Base-by-base conservation (phyloP, 1,284 basidiomycete genomes). In the Schizophyllum amplum region DNA sequence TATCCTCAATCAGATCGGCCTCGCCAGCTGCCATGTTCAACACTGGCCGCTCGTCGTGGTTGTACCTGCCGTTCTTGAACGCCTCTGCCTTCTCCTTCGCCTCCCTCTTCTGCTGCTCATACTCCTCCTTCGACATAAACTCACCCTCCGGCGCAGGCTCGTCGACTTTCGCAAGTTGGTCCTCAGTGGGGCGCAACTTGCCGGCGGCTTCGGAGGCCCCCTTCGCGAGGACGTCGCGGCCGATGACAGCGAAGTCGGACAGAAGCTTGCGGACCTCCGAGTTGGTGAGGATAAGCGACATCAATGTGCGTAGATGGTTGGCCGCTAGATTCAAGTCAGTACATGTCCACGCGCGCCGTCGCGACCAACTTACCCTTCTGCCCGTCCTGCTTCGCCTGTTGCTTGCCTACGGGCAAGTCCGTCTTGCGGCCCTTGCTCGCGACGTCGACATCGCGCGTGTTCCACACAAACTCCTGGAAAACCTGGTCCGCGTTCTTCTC, bases 401-500 rank as follows among this genome's bases (percentile, higher is more conserved):
- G 75, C 25, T 82, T 79, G 1, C 65, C 60, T 2, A 64, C 63
- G 11, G 67, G 68, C 6, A 63, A 60, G n/a, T 65, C 58, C 47
- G 55, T 61, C 24, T 65, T 59, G 22, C 63, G 54, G 0, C 61
- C 56, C n/a, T 65, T 62, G 9, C 81, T 56, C 4, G 72, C 68
- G 27, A 80, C 68, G 54, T 84, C 81, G 25, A 84, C 73, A 55
- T 81, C 79, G 54, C 81, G 75, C 0, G 90, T 90, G 61, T 85
- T 78, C 84, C 83, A 94, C 50, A 93, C 70, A 61, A 94, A 94
- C 62, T 89, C 85, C 70, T 95, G 94, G 70, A 96, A 79, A 48
- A 95, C 78, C 74, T 96, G 92, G 66, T 95, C 94, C 24, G 78
- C 75, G 71, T 97, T 97, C 81, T 96, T 96, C 65, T 87, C 77